Evolutionary conservation across 1,139 yeast genomes (phyloP).

Genomic region (Nakaseomyces sp.): DNA sequence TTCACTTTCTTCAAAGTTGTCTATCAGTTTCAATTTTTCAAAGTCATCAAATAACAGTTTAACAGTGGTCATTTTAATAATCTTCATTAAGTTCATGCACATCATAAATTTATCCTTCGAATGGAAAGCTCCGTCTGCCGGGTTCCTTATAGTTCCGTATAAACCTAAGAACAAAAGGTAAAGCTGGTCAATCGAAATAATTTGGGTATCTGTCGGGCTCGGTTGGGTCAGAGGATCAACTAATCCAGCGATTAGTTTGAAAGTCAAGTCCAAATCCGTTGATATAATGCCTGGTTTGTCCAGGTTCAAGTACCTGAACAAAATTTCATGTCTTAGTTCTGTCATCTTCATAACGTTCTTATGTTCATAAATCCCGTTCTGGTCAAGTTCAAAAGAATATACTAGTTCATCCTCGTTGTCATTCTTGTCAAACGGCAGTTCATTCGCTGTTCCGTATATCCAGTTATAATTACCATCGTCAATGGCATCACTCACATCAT

Average conservation of each 20-base stretch:
- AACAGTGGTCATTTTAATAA: slow-evolving; percentile 38
- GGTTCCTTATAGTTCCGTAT: slow-evolving; percentile 19
- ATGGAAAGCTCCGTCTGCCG: slow-evolving; percentile 6
- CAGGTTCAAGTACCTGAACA: slow-evolving; percentile 20
- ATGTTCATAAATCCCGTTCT: slow-evolving; percentile 16
- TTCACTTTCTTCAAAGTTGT: slow-evolving; percentile 37
- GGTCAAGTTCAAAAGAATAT: slow-evolving; percentile 28
- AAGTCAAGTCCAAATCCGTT: slow-evolving; percentile 21
- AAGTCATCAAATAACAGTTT: slow-evolving; percentile 43
- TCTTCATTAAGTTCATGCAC: slow-evolving; percentile 37
- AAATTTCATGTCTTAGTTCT: slow-evolving; percentile 22
- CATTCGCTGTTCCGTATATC: slow-evolving; percentile 7
- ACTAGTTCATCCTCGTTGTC: slow-evolving; percentile 20
- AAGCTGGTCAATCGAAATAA: slow-evolving; percentile 47
- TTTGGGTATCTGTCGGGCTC: slow-evolving; percentile 44
- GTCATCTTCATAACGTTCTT: slow-evolving; percentile 27
- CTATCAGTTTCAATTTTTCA: slow-evolving; percentile 36
- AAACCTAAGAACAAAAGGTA: slow-evolving; percentile 46
- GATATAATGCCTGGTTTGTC: slow-evolving; percentile 11
- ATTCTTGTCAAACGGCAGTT: slow-evolving; percentile 7
- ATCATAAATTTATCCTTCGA: slow-evolving; percentile 31
- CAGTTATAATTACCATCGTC: slow-evolving; percentile 9
- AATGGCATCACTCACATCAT: slow-evolving; percentile 6
- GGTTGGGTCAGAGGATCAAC: slow-evolving; percentile 67
- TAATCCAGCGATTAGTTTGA: slow-evolving; percentile 31